Conservation (phyloP, 176 grass and related monocot species). For the Oryza glaberrima region DNA sequence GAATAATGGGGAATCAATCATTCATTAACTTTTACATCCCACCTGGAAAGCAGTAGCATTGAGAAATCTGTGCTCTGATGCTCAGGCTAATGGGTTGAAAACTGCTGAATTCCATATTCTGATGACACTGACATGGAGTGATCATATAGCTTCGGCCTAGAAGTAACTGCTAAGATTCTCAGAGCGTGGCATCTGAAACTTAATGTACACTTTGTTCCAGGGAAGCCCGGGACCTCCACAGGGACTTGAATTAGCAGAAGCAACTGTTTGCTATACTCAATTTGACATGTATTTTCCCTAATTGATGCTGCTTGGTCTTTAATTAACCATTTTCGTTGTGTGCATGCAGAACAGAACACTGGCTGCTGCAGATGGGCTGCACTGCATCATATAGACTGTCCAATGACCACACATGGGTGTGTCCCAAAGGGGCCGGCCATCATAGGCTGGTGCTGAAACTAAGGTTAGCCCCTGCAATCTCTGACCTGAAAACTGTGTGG, state of each 20-base stretch:
- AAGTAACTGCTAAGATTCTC: slow-evolving; percentile 8
- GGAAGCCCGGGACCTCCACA: slow-evolving; percentile 5
- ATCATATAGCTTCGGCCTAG: background rate
- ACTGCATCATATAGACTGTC: slow-evolving; percentile 29
- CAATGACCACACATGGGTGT: slow-evolving; percentile 36
- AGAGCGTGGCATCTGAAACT: slow-evolving; percentile 6
- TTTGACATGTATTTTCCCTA: background rate
- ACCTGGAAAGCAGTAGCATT: slow-evolving; percentile 15
- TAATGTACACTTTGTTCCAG: slow-evolving; percentile 1
- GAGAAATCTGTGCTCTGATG: slow-evolving; percentile 19
- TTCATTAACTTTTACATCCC: slow-evolving; percentile 29
- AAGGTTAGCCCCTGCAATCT: slow-evolving; percentile 43
- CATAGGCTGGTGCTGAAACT: slow-evolving; percentile 29
- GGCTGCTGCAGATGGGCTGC: slow-evolving; percentile 19
- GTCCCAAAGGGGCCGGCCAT: slow-evolving; percentile 24
- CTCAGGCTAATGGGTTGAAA: slow-evolving; percentile 1
- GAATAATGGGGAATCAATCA: slow-evolving; percentile 26
- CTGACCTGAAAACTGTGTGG: slow-evolving; percentile 37
- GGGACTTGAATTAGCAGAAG: slow-evolving; percentile 27
- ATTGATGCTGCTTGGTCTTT: slow-evolving; percentile 8
- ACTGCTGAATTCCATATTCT: background rate
- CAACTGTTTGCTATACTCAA: background rate
- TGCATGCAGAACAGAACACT: slow-evolving; percentile 30
- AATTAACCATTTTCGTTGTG: slow-evolving; percentile 23
- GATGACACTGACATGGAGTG: background rate